Percentiles rank a stretch among this genome's conserved stretches.
phyloP scores from a whole-genome alignment of 495 filamentous ascomycete species.

The Letharia lupina region DNA sequence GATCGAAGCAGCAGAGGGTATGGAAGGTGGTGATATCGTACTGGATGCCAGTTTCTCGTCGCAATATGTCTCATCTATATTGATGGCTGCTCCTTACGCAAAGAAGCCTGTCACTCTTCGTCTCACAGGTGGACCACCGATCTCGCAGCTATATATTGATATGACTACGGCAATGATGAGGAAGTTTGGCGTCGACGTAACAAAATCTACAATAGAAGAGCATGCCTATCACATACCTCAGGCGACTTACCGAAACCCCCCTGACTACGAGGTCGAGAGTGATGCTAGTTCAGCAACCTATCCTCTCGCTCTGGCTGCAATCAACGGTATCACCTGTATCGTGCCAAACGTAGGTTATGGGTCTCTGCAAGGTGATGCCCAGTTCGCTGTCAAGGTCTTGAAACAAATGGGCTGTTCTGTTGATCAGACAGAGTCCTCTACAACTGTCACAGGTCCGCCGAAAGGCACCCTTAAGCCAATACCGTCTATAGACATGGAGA shows the following conservation, averaged over 20 bases:
- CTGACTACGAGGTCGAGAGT: constrained; percentile 85
- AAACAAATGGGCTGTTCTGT: constrained; percentile 90
- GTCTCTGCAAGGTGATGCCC: constrained; percentile 90
- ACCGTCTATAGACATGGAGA: constrained; percentile 89
- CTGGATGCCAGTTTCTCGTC: constrained; percentile 91
- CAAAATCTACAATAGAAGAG: constrained; percentile 60
- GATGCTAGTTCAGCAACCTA: constrained; percentile 98
- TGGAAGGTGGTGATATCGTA: constrained; percentile 86
- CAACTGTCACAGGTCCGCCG: constrained; percentile 85
- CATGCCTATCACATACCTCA: constrained; percentile 94
- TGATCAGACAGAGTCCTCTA: constrained; percentile 73
- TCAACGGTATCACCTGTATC: constrained; percentile 88
- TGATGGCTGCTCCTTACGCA: constrained; percentile 96
- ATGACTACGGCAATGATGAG: constrained; percentile 99
- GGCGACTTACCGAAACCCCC: constrained; percentile 74
- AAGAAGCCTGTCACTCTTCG: constrained; percentile 86
- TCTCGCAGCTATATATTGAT: constrained; percentile 94
- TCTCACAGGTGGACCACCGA: constrained; percentile 87
- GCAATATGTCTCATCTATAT: constrained; percentile 91
- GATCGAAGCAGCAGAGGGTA: constrained; percentile 72
- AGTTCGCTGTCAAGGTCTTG: constrained; percentile 87
- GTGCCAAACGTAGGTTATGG: constrained; percentile 90
- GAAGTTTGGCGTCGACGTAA: constrained; percentile 77
- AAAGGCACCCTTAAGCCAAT: constrained; percentile 61
- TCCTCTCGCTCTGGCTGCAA: constrained; percentile 86